Conservation (phyloP, 306 rosid species). For the Lotus japonicus region DNA sequence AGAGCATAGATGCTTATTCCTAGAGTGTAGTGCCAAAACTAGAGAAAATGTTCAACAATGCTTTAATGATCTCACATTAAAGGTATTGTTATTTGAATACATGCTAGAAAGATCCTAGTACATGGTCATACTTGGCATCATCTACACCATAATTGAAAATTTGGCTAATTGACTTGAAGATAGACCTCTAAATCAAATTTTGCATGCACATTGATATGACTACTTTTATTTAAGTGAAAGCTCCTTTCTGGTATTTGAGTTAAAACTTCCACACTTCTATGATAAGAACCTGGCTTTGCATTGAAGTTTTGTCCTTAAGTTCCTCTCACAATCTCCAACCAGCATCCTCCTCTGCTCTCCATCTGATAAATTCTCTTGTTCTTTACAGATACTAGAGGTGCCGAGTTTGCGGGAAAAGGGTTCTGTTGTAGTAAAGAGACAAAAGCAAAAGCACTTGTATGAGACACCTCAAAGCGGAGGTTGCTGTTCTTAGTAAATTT, state of each 20-base stretch:
- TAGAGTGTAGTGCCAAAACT: constrained; percentile 84
- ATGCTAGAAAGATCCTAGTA: neutral
- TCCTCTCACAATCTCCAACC: too few relatives aligned
- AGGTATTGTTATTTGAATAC: constrained; percentile 37
- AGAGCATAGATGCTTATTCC: constrained; percentile 58
- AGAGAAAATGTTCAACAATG: constrained; percentile 76
- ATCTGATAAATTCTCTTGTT: neutral
- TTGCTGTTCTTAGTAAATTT: constrained; percentile 46
- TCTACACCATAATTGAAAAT: neutral
- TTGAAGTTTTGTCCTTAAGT: too few relatives aligned
- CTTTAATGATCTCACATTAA: constrained; percentile 57
- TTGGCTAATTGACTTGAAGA: neutral
- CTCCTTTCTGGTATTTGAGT: neutral
- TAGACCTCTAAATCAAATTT: neutral
- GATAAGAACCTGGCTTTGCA: neutral
- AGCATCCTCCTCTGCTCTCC: too few relatives aligned
- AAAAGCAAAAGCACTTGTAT: constrained; percentile 38
- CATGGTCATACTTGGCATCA: neutral
- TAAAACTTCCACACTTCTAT: neutral
- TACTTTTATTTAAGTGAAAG: neutral
- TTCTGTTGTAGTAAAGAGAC: constrained; percentile 53
- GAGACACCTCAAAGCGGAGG: constrained; percentile 27
- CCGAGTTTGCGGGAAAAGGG: constrained; percentile 68
- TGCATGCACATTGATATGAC: neutral
- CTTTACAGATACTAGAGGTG: constrained; percentile 62